These are phyloP conservation scores for Fistulinella cinereoalba DNA, from an alignment of 1,284 basidiomycete genomes.

Conservation along the genomic window DNA sequence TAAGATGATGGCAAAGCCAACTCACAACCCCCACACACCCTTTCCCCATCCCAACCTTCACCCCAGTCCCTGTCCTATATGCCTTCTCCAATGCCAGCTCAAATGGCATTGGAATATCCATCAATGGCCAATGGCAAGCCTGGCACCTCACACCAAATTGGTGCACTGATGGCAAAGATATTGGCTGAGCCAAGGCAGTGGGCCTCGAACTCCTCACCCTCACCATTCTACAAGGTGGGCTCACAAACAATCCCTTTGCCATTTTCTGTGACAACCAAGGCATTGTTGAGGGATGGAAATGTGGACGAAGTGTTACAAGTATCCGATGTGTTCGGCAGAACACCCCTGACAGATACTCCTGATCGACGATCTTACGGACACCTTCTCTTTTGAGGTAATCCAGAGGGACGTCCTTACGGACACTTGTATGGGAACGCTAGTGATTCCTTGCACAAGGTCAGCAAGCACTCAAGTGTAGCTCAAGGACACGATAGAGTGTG, in stretches of 20 bases:
- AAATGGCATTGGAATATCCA: neutral
- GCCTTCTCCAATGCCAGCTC: neutral
- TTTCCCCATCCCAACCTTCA: neutral
- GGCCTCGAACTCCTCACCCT: constrained; percentile 25
- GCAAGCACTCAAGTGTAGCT: too few relatives aligned
- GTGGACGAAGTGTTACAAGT: neutral
- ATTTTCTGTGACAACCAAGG: constrained; percentile 26
- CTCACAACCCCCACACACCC: neutral
- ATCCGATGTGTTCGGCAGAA: too few relatives aligned
- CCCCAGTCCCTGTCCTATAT: neutral
- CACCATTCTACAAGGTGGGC: neutral
- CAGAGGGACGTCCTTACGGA: too few relatives aligned
- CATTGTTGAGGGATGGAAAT: neutral
- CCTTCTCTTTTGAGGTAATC: too few relatives aligned
- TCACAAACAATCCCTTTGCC: constrained; percentile 4
- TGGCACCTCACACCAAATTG: constrained; percentile 8
- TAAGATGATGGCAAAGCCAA: neutral
- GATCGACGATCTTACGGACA: too few relatives aligned
- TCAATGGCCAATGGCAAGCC: constrained; percentile 5
- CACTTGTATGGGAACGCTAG: too few relatives aligned
- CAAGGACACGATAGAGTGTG: too few relatives aligned
- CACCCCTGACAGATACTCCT: too few relatives aligned
- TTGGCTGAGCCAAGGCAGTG: constrained; percentile 25
- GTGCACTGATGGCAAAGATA: constrained; percentile 19
- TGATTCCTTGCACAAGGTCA: too few relatives aligned